phyloP scores from a whole-genome alignment of 2,329 filamentous ascomycete genomes.

The Colletotrichum tropicicola region DNA sequence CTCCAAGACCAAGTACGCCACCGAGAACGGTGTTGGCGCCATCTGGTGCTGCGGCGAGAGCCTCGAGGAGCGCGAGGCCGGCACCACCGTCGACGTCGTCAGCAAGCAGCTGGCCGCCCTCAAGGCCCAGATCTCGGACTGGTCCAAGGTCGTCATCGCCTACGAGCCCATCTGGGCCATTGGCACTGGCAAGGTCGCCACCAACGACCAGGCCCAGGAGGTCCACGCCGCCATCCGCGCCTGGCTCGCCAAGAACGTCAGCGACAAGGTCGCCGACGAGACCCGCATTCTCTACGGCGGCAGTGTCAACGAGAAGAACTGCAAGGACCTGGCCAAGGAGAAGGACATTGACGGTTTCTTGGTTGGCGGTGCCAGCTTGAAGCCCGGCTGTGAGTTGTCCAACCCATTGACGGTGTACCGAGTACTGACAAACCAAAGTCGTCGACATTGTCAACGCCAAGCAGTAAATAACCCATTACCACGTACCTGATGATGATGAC shows the following conservation, averaged over 20 bases:
- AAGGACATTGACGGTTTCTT: slow-evolving; percentile 97
- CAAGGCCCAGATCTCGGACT: slow-evolving; percentile 80
- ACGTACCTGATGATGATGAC: slow-evolving; percentile 28
- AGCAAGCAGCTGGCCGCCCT: slow-evolving; percentile 87
- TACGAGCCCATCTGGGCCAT: slow-evolving; percentile 99
- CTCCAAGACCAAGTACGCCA: slow-evolving; percentile 91
- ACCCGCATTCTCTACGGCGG: slow-evolving; percentile 97
- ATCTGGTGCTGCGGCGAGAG: slow-evolving; percentile 98
- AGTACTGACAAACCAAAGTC: slow-evolving; percentile 46
- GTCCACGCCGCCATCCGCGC: slow-evolving; percentile 91
- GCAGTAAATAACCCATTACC: slow-evolving; percentile 46
- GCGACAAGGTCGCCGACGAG: slow-evolving; percentile 79
- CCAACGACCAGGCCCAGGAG: slow-evolving; percentile 90
- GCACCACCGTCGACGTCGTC: slow-evolving; percentile 86
- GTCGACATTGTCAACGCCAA: slow-evolving; percentile 69
- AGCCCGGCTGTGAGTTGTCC: slow-evolving; percentile 82
- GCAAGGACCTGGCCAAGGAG: slow-evolving; percentile 89
- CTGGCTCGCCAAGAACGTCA: slow-evolving; percentile 85
- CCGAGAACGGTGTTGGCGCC: slow-evolving; percentile 86
- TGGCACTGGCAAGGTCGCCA: slow-evolving; percentile 93
- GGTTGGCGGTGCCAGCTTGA: slow-evolving; percentile 94
- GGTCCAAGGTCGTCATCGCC: slow-evolving; percentile 93
- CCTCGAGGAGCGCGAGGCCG: slow-evolving; percentile 88
- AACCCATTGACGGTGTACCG: background rate
- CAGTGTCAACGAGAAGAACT: slow-evolving; percentile 98